Percentiles rank a stretch among this genome's conserved stretches.
These are phyloP conservation scores for Neurospora sp. DNA, from an alignment of 495 filamentous ascomycete species.

Conservation along the genomic window DNA sequence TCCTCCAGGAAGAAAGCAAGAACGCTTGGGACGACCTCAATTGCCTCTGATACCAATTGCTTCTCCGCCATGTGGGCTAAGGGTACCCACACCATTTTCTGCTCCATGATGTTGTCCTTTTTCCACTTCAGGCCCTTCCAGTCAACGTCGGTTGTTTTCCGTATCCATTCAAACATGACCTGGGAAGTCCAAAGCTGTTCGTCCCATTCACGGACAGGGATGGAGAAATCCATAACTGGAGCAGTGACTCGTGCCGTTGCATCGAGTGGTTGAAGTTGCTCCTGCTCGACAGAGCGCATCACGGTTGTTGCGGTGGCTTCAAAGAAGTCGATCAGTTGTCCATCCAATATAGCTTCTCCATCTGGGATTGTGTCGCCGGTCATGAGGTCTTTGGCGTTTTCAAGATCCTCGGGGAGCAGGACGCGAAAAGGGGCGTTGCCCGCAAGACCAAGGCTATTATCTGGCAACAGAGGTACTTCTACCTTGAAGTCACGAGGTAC, in stretches of 20 bases:
- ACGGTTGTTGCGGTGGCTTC: slow-evolving; percentile 32
- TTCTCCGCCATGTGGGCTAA: slow-evolving; percentile 25
- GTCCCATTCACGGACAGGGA: slow-evolving; percentile 47
- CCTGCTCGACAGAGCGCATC: slow-evolving; percentile 44
- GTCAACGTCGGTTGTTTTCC: slow-evolving; percentile 7
- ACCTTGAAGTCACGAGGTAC: slow-evolving; percentile 13
- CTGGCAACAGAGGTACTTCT: slow-evolving; percentile 16
- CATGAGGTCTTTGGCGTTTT: slow-evolving; percentile 14
- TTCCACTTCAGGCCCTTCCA: slow-evolving; percentile 30
- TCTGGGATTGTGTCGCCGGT: slow-evolving; percentile 6
- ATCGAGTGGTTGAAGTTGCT: slow-evolving; percentile 49
- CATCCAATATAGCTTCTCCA: slow-evolving; percentile 20
- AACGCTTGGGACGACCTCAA: slow-evolving; percentile 19
- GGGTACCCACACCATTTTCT: slow-evolving; percentile 38
- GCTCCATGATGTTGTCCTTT: slow-evolving; percentile 30
- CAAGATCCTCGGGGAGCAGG: slow-evolving; percentile 8
- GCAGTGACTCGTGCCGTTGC: slow-evolving; percentile 45
- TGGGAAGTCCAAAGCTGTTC: slow-evolving; percentile 8
- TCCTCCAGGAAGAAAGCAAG: slow-evolving; percentile 14
- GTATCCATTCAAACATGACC: slow-evolving; percentile 24
- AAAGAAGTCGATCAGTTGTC: slow-evolving; percentile 33
- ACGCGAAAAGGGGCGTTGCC: slow-evolving; percentile 8
- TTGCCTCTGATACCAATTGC: slow-evolving; percentile 19
- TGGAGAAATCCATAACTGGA: slow-evolving; percentile 51
- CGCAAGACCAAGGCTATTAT: neutral